Percentiles rank a stretch among this genome's conserved stretches.
Conservation (phyloP, 352 stramenopile species). For the Pythium phragmitis region DNA sequence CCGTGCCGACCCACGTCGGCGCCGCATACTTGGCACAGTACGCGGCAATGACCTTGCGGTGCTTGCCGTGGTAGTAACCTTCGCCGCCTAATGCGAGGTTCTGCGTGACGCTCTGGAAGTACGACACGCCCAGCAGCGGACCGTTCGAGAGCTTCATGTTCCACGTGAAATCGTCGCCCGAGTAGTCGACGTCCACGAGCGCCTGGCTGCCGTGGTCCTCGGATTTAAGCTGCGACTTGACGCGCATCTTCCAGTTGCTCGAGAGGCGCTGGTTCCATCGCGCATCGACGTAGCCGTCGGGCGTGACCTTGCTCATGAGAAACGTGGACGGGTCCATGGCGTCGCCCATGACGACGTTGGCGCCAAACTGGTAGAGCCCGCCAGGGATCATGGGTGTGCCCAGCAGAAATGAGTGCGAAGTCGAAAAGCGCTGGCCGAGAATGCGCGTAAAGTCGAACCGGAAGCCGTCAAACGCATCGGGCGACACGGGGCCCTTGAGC, state of each 20-base stretch:
- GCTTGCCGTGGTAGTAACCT: conserved; percentile 88
- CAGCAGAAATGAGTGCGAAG: conserved; percentile 81
- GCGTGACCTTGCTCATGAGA: conserved; percentile 85
- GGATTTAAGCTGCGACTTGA: conserved; percentile 82
- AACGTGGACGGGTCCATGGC: conserved; percentile 80
- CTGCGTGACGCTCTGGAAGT: conserved; percentile 86
- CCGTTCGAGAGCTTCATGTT: conserved; percentile 91
- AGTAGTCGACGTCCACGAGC: conserved; percentile 83
- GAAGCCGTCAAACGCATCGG: conserved; percentile 84
- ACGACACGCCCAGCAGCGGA: conserved; percentile 79
- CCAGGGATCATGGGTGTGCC: conserved; percentile 83
- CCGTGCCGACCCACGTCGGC: conserved; percentile 64
- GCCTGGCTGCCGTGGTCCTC: conserved; percentile 78
- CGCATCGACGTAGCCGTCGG: conserved; percentile 80
- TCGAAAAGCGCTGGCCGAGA: conserved; percentile 76
- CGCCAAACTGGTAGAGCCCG: conserved; percentile 84
- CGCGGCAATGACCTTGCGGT: conserved; percentile 82
- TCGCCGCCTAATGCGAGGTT: conserved; percentile 78
- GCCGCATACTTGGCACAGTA: conserved; percentile 84
- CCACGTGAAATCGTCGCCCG: conserved; percentile 82
- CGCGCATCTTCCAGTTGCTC: conserved; percentile 77
- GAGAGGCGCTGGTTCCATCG: conserved; percentile 84
- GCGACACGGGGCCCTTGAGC: conserved; percentile 75
- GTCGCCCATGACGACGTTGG: conserved; percentile 77
- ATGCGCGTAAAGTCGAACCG: conserved; percentile 87